A percentile compares a stretch with the other conserved stretches of the same genome.
Conservation (phyloP, 768 basidiomycete species). For the Inosperma sp. region DNA sequence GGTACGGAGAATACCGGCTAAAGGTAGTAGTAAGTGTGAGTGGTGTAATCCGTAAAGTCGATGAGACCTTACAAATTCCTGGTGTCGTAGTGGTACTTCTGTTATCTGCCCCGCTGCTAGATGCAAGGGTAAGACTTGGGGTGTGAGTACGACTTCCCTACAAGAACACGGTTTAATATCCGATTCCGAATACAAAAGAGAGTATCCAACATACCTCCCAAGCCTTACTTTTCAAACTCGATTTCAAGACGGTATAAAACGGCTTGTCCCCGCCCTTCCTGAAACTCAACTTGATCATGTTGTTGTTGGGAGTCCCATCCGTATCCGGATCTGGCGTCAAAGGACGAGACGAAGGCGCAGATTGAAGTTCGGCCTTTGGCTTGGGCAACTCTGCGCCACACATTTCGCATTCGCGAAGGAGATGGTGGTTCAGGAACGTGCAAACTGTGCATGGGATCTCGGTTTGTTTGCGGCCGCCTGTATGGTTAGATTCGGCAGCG, state of each 20-base stretch:
- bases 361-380: constrained; percentile 39
- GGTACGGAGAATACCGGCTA: constrained; percentile 78
- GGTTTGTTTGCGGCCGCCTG: constrained; percentile 20
- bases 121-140: no score
- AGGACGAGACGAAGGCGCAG: constrained; percentile 64
- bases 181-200: no score
- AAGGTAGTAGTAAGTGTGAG: neutral
- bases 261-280: constrained; percentile 84
- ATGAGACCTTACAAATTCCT: constrained; percentile 4
- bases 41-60: neutral
- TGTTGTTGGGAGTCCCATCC: constrained; percentile 29
- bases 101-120: neutral
- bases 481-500: neutral
- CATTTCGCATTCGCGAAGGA: constrained; percentile 74
- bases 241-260: constrained; percentile 75
- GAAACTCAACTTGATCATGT: constrained; percentile 80
- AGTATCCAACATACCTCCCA: constrained; percentile 51
- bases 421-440: constrained; percentile 87
- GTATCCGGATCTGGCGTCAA: constrained; percentile 44
- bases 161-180: no score
- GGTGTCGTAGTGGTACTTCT: no score
- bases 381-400: constrained; percentile 68
- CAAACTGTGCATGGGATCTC: constrained; percentile 75
- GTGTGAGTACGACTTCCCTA: no score
- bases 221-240: constrained; percentile 60